phyloP scores from a whole-genome alignment of 495 filamentous ascomycete species.

The Penicillium alfredii region DNA sequence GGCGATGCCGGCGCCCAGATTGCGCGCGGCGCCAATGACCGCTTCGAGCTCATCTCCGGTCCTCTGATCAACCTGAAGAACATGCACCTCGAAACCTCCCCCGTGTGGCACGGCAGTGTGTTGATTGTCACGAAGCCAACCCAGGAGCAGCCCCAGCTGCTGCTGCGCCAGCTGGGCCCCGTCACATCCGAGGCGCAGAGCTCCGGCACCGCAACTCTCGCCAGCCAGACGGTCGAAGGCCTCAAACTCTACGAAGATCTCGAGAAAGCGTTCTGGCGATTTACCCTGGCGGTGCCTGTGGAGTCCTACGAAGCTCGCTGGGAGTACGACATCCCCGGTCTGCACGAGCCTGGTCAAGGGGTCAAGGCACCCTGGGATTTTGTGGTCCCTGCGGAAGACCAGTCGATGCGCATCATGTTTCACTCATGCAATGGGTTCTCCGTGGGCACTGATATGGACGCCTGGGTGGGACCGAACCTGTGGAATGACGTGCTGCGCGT shows the following conservation, averaged over 20 bases:
- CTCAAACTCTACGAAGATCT: slow-evolving; percentile 74
- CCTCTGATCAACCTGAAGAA: slow-evolving; percentile 80
- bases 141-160: slow-evolving; percentile 44
- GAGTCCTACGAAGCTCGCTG: slow-evolving; percentile 43
- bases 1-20: slow-evolving; percentile 8
- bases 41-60: slow-evolving; percentile 56
- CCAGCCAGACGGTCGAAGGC: slow-evolving; percentile 36
- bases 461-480: slow-evolving; percentile 72
- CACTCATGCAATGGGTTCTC: slow-evolving; percentile 96
- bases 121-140: slow-evolving; percentile 70
- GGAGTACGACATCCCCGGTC: slow-evolving; percentile 42
- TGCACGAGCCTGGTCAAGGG: slow-evolving; percentile 31
- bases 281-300: slow-evolving; percentile 52
- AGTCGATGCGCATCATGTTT: slow-evolving; percentile 95
- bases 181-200: slow-evolving; percentile 14
- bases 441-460: slow-evolving; percentile 81
- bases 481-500: slow-evolving; percentile 87
- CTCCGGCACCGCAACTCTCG: slow-evolving; percentile 3
- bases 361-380: slow-evolving; percentile 49
- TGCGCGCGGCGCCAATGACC: slow-evolving; percentile 8
- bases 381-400: slow-evolving; percentile 65
- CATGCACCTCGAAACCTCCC: slow-evolving; percentile 56
- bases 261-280: slow-evolving; percentile 76
- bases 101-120: slow-evolving; percentile 76
- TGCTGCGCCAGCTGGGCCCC: slow-evolving; percentile 42